Evolutionary conservation across 805 yeast genomes (phyloP).

Genomic region (Saturnispora sekii): DNA sequence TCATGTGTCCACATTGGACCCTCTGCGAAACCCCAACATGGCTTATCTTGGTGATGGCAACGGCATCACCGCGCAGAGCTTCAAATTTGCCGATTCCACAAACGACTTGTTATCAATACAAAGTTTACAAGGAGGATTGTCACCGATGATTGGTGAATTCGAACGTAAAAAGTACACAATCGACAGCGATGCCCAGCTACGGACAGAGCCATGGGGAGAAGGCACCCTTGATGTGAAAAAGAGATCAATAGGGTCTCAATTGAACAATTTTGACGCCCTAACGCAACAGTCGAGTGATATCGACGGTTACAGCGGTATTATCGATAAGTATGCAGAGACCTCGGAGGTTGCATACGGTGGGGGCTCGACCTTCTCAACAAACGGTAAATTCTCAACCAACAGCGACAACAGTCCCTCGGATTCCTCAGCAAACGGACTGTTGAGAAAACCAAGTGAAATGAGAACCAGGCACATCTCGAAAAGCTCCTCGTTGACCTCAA

Average conservation of each 20-base stretch:
- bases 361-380: too few species aligned
- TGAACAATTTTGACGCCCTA: slow-evolving; percentile 2
- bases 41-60: not conserved
- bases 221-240: not conserved
- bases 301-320: slow-evolving; percentile 11
- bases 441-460: slow-evolving; percentile 8
- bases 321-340: slow-evolving; percentile 10
- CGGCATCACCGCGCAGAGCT: not conserved
- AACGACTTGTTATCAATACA: slow-evolving; percentile 1
- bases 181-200: slow-evolving; percentile 7
- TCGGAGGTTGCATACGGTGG: not conserved
- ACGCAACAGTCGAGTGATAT: slow-evolving; percentile 11
- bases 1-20: slow-evolving; percentile 2
- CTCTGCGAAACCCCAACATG: not conserved
- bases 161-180: slow-evolving; percentile 10
- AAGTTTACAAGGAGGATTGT: slow-evolving; percentile 3
- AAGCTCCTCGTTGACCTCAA: slow-evolving; percentile 5
- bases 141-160: slow-evolving; percentile 14
- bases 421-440: not conserved
- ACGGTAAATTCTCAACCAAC: not conserved
- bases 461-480: slow-evolving; percentile 12
- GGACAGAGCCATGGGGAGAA: not conserved
- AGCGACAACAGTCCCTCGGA: not conserved
- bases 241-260: slow-evolving; percentile 4
- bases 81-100: slow-evolving; percentile 1